A percentile compares a stretch with the other conserved stretches of the same genome.
phyloP scores from a whole-genome alignment of 1,284 basidiomycete genomes.

The Apiotrichum laibachii region DNA sequence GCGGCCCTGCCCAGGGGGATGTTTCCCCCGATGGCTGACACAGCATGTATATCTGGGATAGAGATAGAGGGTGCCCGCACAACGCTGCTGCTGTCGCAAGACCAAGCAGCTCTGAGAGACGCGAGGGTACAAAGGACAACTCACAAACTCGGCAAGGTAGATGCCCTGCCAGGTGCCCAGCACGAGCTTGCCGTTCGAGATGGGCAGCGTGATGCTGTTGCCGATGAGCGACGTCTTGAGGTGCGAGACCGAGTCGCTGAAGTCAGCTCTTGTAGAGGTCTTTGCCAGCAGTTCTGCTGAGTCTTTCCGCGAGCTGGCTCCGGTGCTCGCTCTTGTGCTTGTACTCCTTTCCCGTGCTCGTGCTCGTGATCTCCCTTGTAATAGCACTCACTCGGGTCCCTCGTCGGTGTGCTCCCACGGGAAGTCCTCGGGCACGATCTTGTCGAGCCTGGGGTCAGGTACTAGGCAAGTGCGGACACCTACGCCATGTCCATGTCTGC shows the following conservation, averaged over 20 bases:
- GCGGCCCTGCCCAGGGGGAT: too few relatives aligned
- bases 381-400: slow-evolving; percentile 78
- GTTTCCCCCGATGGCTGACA: too few relatives aligned
- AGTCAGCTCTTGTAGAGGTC: neutral
- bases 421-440: slow-evolving; percentile 80
- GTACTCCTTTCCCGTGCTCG: too few relatives aligned
- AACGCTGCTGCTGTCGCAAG: too few relatives aligned
- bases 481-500: slow-evolving; percentile 55
- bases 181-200: slow-evolving; percentile 75
- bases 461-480: neutral
- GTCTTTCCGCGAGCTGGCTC: too few relatives aligned
- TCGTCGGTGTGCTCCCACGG: slow-evolving; percentile 86
- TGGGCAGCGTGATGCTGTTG: slow-evolving; percentile 75
- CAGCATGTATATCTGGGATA: too few relatives aligned
- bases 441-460: slow-evolving; percentile 59
- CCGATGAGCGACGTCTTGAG: slow-evolving; percentile 84
- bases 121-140: too few relatives aligned
- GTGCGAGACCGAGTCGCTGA: slow-evolving; percentile 67
- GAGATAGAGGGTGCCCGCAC: too few relatives aligned
- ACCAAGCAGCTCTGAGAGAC: too few relatives aligned
- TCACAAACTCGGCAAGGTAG: slow-evolving; percentile 38
- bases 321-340: too few relatives aligned
- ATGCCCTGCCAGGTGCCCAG: slow-evolving; percentile 85
- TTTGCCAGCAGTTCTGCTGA: neutral
- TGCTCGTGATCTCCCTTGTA: too few relatives aligned